phyloP scores from a whole-genome alignment of 2,329 filamentous ascomycete species.

The Aphanocladium album region DNA sequence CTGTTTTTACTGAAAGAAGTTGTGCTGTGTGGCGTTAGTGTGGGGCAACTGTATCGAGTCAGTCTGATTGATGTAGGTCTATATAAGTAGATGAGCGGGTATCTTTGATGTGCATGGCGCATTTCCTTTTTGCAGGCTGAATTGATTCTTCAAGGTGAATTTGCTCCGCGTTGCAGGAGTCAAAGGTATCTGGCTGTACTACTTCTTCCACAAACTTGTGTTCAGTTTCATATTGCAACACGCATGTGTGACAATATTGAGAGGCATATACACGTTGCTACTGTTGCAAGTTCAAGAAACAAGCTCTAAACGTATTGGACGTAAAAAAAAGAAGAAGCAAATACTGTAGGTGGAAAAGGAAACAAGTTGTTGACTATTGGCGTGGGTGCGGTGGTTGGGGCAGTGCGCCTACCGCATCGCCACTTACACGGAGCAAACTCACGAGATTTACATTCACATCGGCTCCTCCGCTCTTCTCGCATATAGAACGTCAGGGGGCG shows the following conservation, averaged over 20 bases:
- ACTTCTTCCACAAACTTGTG: neutral
- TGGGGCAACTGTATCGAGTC: neutral
- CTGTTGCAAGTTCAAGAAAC: neutral
- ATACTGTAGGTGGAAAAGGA: too few relatives aligned
- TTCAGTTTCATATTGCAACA: constrained; percentile 3
- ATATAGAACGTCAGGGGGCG: neutral
- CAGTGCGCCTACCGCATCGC: neutral
- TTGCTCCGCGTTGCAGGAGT: neutral
- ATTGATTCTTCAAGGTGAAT: too few relatives aligned
- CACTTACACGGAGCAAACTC: neutral
- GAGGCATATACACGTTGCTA: neutral
- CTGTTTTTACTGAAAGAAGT: neutral
- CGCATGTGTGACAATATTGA: neutral
- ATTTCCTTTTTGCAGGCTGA: too few relatives aligned
- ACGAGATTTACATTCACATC: neutral
- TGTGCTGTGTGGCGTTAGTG: neutral
- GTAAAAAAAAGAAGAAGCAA: too few relatives aligned
- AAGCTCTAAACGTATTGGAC: neutral
- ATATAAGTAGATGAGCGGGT: too few relatives aligned
- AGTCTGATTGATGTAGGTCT: too few relatives aligned
- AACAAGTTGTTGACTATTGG: too few relatives aligned
- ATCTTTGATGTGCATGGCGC: too few relatives aligned
- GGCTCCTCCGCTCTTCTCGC: neutral
- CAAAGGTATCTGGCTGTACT: neutral
- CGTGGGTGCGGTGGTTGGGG: too few relatives aligned